Base-by-base conservation (phyloP, 2,329 filamentous ascomycete genomes). In the Fusarium mexicanum region DNA sequence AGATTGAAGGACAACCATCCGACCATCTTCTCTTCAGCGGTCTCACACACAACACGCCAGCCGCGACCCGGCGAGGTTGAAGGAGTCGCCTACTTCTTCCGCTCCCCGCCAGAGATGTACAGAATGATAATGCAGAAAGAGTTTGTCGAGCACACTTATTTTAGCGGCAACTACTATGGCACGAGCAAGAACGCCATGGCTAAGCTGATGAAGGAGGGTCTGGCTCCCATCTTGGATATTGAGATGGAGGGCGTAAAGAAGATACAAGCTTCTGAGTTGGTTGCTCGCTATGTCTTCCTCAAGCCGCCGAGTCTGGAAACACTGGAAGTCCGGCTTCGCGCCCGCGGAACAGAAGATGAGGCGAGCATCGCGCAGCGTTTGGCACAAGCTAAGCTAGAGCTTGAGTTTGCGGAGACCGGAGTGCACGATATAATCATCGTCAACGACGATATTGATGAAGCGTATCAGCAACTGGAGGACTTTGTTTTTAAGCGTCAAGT, bases 81-180 rank as follows among this genome's bases (percentile, higher is more conserved):
- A 3, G 54, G 16, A 24, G 20, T 26, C 0, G 4, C 26, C 0
- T 61, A 68, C 14, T 29, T 37, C 5, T 67, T 68, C 4, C 17
- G 18, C 5, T n/a, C 33, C 2, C 7, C 13, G 5, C 5, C 3
- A 1, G 40, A 68, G 20, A 50, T 69, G 18, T 29, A 37, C 3
- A 1, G 2, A 0, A 38, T 62, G 13, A 44, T n/a, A 4, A 22
- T 8, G 4, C 18, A 8, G 1, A n/a, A 43, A 0, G 13, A n/a
- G 6, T 62, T 69, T 5, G 6, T 69, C 2, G 47, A 68, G 2
- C n/a, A 26, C 4, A 48, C 47, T 7, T 10, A 24, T 11, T 40
- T n/a, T 2, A 24, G 12, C 3, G 31, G 37, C 3, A n/a, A 62
- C 2, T 33, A 38, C 10, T 69, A 62, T 17, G 54, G 64, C 16